A percentile compares a stretch with the other conserved stretches of the same genome.
Evolutionary conservation across 768 basidiomycete species (phyloP).

Genomic region (Tylopilus sp.): DNA sequence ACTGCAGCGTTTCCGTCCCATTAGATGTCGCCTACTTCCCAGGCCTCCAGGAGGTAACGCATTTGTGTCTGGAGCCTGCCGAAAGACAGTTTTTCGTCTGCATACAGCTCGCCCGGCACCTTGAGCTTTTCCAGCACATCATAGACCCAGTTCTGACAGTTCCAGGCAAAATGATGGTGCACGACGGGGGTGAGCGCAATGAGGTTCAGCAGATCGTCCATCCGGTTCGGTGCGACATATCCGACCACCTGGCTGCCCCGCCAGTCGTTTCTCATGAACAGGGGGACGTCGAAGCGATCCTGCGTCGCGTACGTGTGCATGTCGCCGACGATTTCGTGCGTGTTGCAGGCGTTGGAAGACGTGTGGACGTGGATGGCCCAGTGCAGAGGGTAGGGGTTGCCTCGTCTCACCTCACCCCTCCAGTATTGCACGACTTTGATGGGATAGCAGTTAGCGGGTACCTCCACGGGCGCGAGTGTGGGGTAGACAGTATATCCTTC

Average conservation of each 20-base stretch:
- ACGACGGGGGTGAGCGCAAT: conserved; percentile 21
- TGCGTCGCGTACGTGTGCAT: conserved; percentile 20
- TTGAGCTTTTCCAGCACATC: conserved; percentile 19
- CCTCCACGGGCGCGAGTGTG: conserved; percentile 15
- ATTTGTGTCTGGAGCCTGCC: conserved; percentile 26
- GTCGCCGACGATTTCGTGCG: conserved; percentile 28
- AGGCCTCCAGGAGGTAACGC: conserved; percentile 28
- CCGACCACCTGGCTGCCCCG: conserved; percentile 27
- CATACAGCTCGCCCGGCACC: conserved; percentile 7
- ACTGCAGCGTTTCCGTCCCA: not conserved
- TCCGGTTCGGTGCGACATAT: conserved; percentile 12
- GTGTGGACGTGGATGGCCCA: conserved; percentile 28
- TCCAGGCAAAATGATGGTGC: conserved; percentile 18
- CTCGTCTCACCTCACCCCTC: conserved; percentile 20
- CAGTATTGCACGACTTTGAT: conserved; percentile 30
- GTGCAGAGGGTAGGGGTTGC: conserved; percentile 22
- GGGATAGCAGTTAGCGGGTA: conserved; percentile 14
- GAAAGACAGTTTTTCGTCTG: conserved; percentile 14
- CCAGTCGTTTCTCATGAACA: conserved; percentile 16
- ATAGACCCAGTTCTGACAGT: conserved; percentile 29
- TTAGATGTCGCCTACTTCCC: conserved; percentile 16
- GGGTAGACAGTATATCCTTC: not conserved
- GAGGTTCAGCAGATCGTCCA: conserved; percentile 15
- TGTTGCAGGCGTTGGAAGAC: conserved; percentile 18
- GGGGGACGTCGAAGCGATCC: conserved; percentile 13